Conservation (phyloP, 2,329 filamentous ascomycete species). For the Incumbomyces delicatus region DNA sequence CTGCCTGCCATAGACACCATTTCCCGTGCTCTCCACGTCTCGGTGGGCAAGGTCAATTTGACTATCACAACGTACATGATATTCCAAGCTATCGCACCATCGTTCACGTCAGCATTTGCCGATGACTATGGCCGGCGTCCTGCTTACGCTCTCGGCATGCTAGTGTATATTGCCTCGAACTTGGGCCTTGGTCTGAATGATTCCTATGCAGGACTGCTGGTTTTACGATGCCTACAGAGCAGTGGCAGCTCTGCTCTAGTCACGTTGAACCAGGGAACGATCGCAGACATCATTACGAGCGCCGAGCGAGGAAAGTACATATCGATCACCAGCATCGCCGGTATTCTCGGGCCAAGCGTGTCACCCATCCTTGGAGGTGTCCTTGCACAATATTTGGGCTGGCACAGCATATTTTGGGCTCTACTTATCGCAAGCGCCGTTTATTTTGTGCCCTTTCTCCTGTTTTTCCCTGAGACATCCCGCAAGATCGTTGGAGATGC, state of each 20-base stretch:
- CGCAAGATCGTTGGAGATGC: slow-evolving; percentile 31
- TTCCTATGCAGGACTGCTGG: slow-evolving; percentile 28
- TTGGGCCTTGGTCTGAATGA: slow-evolving; percentile 32
- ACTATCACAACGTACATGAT: slow-evolving; percentile 31
- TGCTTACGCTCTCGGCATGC: slow-evolving; percentile 38
- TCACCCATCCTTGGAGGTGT: slow-evolving; percentile 44
- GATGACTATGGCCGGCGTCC: slow-evolving; percentile 42
- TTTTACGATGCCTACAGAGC: slow-evolving; percentile 36
- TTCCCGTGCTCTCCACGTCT: slow-evolving; percentile 20
- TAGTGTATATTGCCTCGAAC: slow-evolving; percentile 34
- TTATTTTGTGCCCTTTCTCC: slow-evolving; percentile 18
- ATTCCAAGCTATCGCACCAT: slow-evolving; percentile 44
- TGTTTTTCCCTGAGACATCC: slow-evolving; percentile 30
- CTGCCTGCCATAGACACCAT: slow-evolving; percentile 36
- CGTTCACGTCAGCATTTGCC: slow-evolving; percentile 41
- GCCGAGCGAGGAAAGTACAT: slow-evolving; percentile 35
- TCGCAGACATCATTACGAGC: slow-evolving; percentile 32
- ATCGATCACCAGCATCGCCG: slow-evolving; percentile 25
- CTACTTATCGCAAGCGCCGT: slow-evolving; percentile 37
- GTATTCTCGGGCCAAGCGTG: slow-evolving; percentile 36
- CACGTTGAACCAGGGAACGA: slow-evolving; percentile 31
- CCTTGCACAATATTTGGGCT: slow-evolving; percentile 39
- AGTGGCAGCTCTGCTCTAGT: slow-evolving; percentile 33
- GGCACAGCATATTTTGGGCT: slow-evolving; percentile 47
- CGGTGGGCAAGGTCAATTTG: slow-evolving; percentile 16